phyloP scores from a whole-genome alignment of 306 rosid genomes.

The Corylus avellana region DNA sequence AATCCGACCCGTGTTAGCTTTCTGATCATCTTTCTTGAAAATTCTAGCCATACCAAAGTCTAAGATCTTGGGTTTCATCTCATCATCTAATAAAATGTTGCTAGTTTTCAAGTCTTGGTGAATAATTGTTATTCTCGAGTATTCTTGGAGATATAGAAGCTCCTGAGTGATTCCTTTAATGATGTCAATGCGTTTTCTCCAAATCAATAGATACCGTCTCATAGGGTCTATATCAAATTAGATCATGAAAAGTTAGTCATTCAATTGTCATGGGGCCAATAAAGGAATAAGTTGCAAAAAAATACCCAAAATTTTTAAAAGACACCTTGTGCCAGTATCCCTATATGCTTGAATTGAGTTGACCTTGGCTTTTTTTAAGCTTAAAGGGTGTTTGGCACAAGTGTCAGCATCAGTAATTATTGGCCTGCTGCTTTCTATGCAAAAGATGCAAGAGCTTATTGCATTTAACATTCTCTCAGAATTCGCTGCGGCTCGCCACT shows the following conservation, averaged over 20 bases:
- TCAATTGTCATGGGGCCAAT: not conserved
- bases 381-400: not conserved
- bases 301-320: not conserved
- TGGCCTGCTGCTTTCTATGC: not conserved
- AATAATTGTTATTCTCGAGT: conserved; percentile 37
- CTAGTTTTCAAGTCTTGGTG: conserved; percentile 40
- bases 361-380: not conserved
- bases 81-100: conserved; percentile 34
- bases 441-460: not conserved
- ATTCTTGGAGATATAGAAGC: conserved; percentile 42
- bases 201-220: conserved; percentile 14
- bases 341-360: no score
- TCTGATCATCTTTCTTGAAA: conserved; percentile 16
- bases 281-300: not conserved
- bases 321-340: not conserved
- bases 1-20: conserved; percentile 35
- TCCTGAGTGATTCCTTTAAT: conserved; percentile 42
- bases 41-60: conserved; percentile 42
- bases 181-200: conserved; percentile 30
- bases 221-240: conserved; percentile 21
- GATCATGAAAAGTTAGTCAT: not conserved
- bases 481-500: conserved; percentile 43
- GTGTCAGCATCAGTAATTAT: not conserved
- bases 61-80: conserved; percentile 38
- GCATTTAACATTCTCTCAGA: conserved; percentile 11